phyloP scores from a whole-genome alignment of 108 stramenopile genomes.

The Fragilariopsis cylindrus region DNA sequence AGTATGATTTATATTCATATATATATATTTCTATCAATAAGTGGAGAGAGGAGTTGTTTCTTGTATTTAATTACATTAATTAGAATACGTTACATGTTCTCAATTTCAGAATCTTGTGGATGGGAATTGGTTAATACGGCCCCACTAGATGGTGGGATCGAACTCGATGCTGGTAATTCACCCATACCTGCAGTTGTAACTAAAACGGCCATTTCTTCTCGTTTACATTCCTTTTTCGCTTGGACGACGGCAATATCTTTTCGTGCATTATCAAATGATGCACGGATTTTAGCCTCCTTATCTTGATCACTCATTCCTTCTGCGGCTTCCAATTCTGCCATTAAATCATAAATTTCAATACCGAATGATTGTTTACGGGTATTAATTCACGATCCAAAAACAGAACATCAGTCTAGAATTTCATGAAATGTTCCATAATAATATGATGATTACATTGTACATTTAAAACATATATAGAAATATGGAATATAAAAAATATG shows the following conservation, averaged over 20 bases:
- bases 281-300: constrained; percentile 65
- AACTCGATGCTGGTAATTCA: constrained; percentile 7
- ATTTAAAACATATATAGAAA: neutral
- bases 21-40: too few species aligned
- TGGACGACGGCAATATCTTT: constrained; percentile 71
- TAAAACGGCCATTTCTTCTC: constrained; percentile 62
- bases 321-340: constrained; percentile 57
- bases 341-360: constrained; percentile 80
- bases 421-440: neutral
- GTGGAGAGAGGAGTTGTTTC: too few species aligned
- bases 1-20: too few species aligned
- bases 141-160: constrained; percentile 64
- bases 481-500: too few species aligned
- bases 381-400: constrained; percentile 92
- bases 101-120: constrained; percentile 27
- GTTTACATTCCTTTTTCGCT: constrained; percentile 73
- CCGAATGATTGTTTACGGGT: constrained; percentile 81
- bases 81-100: constrained; percentile 4
- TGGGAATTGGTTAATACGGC: constrained; percentile 54
- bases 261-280: constrained; percentile 57
- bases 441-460: neutral
- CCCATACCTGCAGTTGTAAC: constrained; percentile 30
- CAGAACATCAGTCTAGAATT: constrained; percentile 70
- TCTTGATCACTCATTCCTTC: constrained; percentile 40
- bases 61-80: too few species aligned